Conservation (phyloP, 345 rosid genomes). For the Gossypium longicalyx region DNA sequence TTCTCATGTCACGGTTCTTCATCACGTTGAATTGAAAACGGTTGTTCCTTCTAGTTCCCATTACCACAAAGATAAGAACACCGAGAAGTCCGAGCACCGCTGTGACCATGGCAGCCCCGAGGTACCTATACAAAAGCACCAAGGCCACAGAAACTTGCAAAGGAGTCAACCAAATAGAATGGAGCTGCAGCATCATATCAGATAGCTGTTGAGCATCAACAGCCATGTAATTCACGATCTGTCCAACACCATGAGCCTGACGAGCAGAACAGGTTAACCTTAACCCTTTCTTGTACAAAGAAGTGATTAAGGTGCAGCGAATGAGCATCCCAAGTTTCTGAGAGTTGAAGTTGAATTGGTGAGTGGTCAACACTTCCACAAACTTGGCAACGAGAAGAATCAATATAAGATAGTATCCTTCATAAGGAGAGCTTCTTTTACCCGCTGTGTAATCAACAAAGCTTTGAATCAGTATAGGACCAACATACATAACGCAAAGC, state of each 20-base stretch:
- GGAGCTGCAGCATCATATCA: constrained; percentile 95
- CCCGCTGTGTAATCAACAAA: constrained; percentile 83
- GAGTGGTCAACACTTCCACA: constrained; percentile 67
- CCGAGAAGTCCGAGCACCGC: constrained; percentile 49
- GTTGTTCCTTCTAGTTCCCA: constrained; percentile 65
- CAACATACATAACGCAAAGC: constrained; percentile 73
- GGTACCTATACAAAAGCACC: constrained; percentile 54
- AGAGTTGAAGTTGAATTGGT: constrained; percentile 83
- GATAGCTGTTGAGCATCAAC: constrained; percentile 97
- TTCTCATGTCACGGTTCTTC: constrained; percentile 75
- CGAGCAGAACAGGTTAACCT: constrained; percentile 78
- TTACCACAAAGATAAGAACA: constrained; percentile 43
- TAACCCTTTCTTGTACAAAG: constrained; percentile 75
- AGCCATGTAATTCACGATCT: constrained; percentile 97
- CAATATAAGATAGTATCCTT: constrained; percentile 77
- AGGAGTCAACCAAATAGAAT: constrained; percentile 87
- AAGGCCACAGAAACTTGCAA: constrained; percentile 65
- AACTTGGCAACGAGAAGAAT: constrained; percentile 67
- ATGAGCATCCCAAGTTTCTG: constrained; percentile 96
- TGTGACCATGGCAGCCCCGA: constrained; percentile 58
- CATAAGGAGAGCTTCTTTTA: constrained; percentile 61
- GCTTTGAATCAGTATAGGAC: constrained; percentile 77
- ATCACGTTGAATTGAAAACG: constrained; percentile 61
- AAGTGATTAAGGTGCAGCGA: constrained; percentile 71
- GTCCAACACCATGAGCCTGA: constrained; percentile 95